A percentile compares a stretch with the other conserved stretches of the same genome.
Evolutionary conservation across 306 rosid genomes (phyloP).

Genomic region (Castanopsis chinensis): DNA sequence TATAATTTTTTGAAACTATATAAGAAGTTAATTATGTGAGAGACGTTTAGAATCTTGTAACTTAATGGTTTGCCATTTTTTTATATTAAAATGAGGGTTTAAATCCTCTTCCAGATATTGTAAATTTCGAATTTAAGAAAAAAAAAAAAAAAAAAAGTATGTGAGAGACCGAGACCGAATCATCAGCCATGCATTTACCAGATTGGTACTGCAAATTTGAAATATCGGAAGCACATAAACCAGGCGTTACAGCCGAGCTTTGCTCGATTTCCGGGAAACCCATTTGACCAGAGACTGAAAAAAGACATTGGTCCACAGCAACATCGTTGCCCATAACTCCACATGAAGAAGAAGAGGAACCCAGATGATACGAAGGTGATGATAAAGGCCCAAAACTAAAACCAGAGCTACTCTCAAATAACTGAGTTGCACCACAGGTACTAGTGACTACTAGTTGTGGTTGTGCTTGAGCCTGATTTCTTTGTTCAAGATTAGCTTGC

Average conservation of each 20-base stretch:
- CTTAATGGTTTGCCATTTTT: no score
- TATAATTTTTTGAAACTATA: background rate
- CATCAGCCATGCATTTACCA: constrained; percentile 54
- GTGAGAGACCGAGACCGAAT: background rate
- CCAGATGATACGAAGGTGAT: constrained; percentile 20
- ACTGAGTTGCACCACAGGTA: constrained; percentile 40
- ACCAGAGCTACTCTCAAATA: constrained; percentile 7
- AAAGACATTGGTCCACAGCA: constrained; percentile 22
- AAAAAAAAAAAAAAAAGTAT: background rate
- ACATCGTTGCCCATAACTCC: constrained; percentile 21
- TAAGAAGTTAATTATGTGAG: no score
- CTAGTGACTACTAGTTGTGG: background rate
- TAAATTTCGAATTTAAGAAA: background rate
- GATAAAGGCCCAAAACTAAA: constrained; percentile 24
- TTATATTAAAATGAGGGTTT: no score
- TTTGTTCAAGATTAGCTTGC: constrained; percentile 54
- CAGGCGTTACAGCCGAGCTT: constrained; percentile 38
- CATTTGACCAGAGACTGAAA: constrained; percentile 46
- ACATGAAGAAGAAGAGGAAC: constrained; percentile 51
- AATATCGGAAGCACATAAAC: constrained; percentile 35
- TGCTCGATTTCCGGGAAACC: constrained; percentile 59
- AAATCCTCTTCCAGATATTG: no score
- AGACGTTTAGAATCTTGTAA: no score
- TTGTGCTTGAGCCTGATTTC: constrained; percentile 13
- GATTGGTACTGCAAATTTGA: constrained; percentile 48